Percentiles rank a stretch among this genome's conserved stretches.
Conservation (phyloP, 2,329 filamentous ascomycete genomes). For the Zarea fungicola region DNA sequence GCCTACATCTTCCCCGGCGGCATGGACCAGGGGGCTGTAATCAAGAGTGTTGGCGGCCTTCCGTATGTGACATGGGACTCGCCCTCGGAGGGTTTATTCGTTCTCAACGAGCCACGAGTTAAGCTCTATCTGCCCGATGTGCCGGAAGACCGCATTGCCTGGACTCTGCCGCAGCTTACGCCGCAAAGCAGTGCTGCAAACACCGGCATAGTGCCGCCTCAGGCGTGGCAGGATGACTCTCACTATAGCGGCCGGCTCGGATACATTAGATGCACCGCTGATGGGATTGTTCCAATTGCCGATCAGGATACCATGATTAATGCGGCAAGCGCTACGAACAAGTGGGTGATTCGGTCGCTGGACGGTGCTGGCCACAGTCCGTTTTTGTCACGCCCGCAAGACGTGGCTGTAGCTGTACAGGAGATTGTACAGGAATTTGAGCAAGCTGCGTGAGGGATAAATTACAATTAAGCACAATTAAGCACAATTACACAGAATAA, state of each 20-base stretch:
- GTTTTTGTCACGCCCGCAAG: neutral
- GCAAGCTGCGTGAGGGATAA: neutral
- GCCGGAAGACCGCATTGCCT: neutral
- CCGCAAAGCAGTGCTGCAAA: conserved; percentile 2
- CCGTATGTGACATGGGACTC: neutral
- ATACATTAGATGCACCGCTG: conserved; percentile 1
- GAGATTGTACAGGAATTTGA: neutral
- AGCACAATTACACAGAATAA: too few relatives aligned
- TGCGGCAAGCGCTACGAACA: neutral
- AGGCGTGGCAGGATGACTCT: conserved; percentile 5
- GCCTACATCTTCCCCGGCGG: neutral
- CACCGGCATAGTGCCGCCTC: neutral
- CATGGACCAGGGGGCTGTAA: neutral
- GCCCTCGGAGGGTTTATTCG: neutral
- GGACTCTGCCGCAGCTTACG: neutral
- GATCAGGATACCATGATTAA: neutral
- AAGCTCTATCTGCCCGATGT: neutral
- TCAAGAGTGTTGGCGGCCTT: neutral
- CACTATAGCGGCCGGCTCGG: neutral
- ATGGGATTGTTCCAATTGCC: neutral
- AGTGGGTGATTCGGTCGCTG: neutral
- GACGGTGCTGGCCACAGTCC: conserved; percentile 4
- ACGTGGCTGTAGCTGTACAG: neutral
- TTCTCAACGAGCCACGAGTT: neutral
- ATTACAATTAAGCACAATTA: too few relatives aligned